Conservation (phyloP, 169 alveolate species). For the Plasmodium sp. region DNA sequence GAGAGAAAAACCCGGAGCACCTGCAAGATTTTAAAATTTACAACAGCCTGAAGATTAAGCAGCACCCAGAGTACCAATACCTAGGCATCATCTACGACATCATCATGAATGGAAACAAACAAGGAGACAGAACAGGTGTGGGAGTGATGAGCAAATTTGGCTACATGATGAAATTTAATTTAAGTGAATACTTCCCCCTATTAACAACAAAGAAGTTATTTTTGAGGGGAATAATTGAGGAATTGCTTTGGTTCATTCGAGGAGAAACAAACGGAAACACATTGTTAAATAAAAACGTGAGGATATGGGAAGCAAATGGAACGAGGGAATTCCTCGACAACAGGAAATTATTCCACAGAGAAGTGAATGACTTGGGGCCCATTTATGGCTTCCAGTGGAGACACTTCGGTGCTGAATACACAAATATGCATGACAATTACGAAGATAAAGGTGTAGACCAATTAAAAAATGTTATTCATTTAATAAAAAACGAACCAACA, state of each 20-base stretch:
- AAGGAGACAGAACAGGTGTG: conserved; percentile 93
- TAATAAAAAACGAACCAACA: conserved; percentile 93
- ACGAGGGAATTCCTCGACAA: conserved; percentile 96
- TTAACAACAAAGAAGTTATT: conserved; percentile 97
- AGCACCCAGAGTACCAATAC: conserved; percentile 95
- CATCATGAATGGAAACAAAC: conserved; percentile 90
- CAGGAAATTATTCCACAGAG: conserved; percentile 94
- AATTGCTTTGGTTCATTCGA: conserved; percentile 95
- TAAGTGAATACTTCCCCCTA: conserved; percentile 94
- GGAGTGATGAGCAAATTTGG: conserved; percentile 95
- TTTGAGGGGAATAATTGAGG: conserved; percentile 95
- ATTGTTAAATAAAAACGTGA: conserved; percentile 92
- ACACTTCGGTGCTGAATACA: conserved; percentile 96
- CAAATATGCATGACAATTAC: conserved; percentile 90
- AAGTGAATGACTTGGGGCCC: conserved; percentile 98
- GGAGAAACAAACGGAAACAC: conserved; percentile 97
- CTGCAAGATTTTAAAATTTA: conserved; percentile 74
- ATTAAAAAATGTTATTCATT: conserved; percentile 88
- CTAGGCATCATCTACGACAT: conserved; percentile 92
- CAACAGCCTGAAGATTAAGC: conserved; percentile 80
- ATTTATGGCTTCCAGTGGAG: conserved; percentile 99
- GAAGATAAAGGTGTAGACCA: conserved; percentile 96
- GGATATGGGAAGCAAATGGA: conserved; percentile 98
- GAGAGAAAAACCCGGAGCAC: conserved; percentile 26
- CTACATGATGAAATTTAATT: conserved; percentile 94